These are phyloP conservation scores for Neoascochyta sp. DNA, from an alignment of 2,329 filamentous ascomycete species.

Conservation along the genomic window DNA sequence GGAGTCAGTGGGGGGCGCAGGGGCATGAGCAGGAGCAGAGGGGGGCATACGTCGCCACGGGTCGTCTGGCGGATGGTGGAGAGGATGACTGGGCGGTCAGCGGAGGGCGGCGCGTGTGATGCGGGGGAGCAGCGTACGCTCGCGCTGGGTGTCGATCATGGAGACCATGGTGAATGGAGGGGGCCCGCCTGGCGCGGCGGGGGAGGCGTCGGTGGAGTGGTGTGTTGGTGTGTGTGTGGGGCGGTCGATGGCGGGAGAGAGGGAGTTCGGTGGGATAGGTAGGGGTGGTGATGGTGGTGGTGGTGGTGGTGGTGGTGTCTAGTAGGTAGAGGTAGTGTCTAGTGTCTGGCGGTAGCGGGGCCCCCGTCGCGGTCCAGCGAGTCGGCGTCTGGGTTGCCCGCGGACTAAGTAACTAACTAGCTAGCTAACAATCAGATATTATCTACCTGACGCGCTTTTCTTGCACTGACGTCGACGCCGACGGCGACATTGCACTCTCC, in stretches of 20 bases:
- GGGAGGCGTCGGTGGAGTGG: constrained; percentile 1
- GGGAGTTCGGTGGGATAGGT: no score
- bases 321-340: no score
- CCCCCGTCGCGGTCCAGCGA: no score
- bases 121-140: constrained; percentile 49
- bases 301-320: no score
- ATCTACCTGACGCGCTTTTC: no score
- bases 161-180: constrained; percentile 78
- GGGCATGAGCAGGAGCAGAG: constrained; percentile 9
- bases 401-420: no score
- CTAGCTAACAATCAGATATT: no score
- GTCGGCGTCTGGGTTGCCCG: no score
- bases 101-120: neutral
- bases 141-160: constrained; percentile 78
- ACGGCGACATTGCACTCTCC: no score
- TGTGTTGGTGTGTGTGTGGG: constrained; percentile 1
- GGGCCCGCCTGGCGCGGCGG: constrained; percentile 13
- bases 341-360: no score
- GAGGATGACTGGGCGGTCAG: constrained; percentile 59
- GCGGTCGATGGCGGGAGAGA: neutral
- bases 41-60: constrained; percentile 66
- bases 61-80: constrained; percentile 73
- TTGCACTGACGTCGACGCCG: no score
- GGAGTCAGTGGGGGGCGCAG: constrained; percentile 30
- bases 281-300: neutral